Evolutionary conservation across 495 filamentous ascomycete species (phyloP).

Genomic region (Lasiosphaeriaceae sp.): DNA sequence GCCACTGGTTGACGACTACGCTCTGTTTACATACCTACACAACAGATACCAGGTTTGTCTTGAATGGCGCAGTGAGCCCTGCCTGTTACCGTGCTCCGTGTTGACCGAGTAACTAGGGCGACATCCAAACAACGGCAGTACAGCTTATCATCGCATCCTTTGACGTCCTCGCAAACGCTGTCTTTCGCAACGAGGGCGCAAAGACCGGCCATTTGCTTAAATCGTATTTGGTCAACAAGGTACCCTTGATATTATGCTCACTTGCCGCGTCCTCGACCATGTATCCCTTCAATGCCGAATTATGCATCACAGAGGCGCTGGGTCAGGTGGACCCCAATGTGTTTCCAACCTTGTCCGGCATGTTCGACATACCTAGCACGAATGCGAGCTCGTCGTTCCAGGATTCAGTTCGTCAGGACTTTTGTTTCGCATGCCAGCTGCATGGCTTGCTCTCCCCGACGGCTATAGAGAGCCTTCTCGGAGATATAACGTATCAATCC

Average conservation of each 20-base stretch:
- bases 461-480: conserved; percentile 75
- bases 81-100: background rate
- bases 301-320: conserved; percentile 77
- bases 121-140: conserved; percentile 66
- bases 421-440: conserved; percentile 84
- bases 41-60: conserved; percentile 60
- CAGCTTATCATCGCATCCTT: conserved; percentile 86
- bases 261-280: conserved; percentile 47
- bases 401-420: conserved; percentile 85
- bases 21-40: conserved; percentile 72
- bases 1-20: conserved; percentile 77
- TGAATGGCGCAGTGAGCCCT: background rate
- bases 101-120: conserved; percentile 47
- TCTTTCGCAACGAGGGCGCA: conserved; percentile 70
- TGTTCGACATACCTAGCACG: conserved; percentile 70
- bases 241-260: conserved; percentile 71
- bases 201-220: conserved; percentile 74
- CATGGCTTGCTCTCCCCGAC: conserved; percentile 75
- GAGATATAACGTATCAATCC: conserved; percentile 80
- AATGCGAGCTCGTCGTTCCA: conserved; percentile 57
- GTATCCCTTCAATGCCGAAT: conserved; percentile 67
- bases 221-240: conserved; percentile 90
- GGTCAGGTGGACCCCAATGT: conserved; percentile 70
- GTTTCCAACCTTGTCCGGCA: conserved; percentile 74
- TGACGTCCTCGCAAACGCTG: conserved; percentile 81